Evolutionary conservation across 176 grass and related monocot genomes (phyloP), one percentile per base, ranked within the genome.

Genomic region (Carex littledalei): DNA sequence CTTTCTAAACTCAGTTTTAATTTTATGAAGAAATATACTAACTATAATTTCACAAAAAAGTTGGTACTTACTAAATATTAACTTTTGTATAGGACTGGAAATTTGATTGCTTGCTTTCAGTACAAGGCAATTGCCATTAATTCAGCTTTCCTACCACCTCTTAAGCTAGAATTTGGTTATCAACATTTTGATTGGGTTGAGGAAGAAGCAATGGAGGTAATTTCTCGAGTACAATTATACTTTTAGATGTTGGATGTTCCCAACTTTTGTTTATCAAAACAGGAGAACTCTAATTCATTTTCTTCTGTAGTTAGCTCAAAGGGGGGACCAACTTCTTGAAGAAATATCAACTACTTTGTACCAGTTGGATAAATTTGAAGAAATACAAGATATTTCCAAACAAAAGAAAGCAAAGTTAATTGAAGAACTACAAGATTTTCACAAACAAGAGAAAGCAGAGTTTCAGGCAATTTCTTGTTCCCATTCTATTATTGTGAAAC

Each of bases 101-200:
- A 89, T 86, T 95, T 94, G 91, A 87, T 95, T 64, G 96, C 90
- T 84, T 99, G 91, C 70, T 94, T 99, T 68, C 85, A 89, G 61
- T 95, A 99, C 85, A 87, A 91, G 82, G 87, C 86, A 88, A 95
- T 99, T 82, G 84, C 81, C 86, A 90, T 99, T 68, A 87, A 95
- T 89, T 95, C 93, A 92, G 90, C 93, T 81, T 88, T 91, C 78
- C 84, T 99, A 35, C 96, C 96, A 65, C 96, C 93, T 74, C 85
- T 91, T 83, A 99, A 95, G 85, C 87, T 99, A 85, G 87, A 95
- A 86, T 89, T 99, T 88, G 80, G 84, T 88, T 92, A 95, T 87
- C 86, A 88, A 80, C 91, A 89, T 86, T 88, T 91, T 60, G 91
- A 95, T 68, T 93, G 96, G 93, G 88, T 99, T 86, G 84, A 89